Evolutionary conservation across 306 rosid genomes (phyloP).

Genomic region (Elaeagnus macrophylla): DNA sequence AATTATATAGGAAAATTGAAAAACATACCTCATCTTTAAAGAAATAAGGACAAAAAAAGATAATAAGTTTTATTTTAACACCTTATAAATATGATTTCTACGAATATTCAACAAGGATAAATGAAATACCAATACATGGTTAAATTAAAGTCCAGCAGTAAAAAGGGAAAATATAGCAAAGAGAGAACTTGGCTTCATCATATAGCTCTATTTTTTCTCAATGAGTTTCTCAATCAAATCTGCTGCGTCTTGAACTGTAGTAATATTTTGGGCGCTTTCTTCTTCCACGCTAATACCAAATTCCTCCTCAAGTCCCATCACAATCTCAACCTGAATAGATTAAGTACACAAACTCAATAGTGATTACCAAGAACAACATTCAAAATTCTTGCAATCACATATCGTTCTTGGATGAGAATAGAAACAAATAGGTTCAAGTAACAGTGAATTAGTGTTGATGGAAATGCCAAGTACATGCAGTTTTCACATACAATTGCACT

Average conservation of each 20-base stretch:
- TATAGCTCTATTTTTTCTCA: conserved; percentile 18
- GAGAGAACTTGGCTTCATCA: too few relatives aligned
- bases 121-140: too few relatives aligned
- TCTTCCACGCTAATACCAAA: conserved; percentile 69
- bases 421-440: neutral
- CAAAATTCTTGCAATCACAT: neutral
- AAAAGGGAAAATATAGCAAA: too few relatives aligned
- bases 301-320: conserved; percentile 94
- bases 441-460: neutral
- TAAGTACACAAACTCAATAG: neutral
- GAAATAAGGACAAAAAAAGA: too few relatives aligned
- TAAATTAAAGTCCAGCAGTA: too few relatives aligned
- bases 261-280: conserved; percentile 81
- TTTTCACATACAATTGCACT: too few relatives aligned
- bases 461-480: neutral
- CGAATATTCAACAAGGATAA: too few relatives aligned
- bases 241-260: conserved; percentile 92
- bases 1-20: too few relatives aligned
- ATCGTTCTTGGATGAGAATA: neutral
- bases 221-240: conserved; percentile 67
- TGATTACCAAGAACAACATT: conserved; percentile 4
- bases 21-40: too few relatives aligned
- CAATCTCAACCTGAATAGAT: conserved; percentile 73
- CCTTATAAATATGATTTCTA: too few relatives aligned
- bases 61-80: too few relatives aligned